Conservation (phyloP, 1,284 basidiomycete species). For the Boletus sp. region DNA sequence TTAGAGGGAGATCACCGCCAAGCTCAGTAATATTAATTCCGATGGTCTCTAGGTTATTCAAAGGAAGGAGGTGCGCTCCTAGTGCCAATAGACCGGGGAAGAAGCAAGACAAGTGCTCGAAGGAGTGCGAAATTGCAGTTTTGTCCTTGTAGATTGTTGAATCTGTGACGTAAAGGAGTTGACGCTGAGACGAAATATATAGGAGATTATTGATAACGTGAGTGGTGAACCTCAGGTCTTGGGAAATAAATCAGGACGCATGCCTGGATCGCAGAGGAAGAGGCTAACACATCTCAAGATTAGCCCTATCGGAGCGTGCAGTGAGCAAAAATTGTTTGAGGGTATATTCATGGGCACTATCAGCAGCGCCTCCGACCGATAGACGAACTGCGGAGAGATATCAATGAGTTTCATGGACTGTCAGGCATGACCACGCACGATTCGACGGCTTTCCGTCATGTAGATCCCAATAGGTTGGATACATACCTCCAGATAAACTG, state of each 20-base stretch:
- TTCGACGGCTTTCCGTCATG: constrained; percentile 38
- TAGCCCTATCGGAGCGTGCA: constrained; percentile 51
- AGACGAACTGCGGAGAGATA: constrained; percentile 37
- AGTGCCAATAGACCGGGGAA: constrained; percentile 73
- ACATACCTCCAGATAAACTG: constrained; percentile 46
- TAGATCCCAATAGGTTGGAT: constrained; percentile 50
- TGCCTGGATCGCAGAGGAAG: not conserved
- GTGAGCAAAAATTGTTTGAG: constrained; percentile 70
- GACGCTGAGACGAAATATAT: constrained; percentile 60
- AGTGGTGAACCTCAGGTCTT: constrained; percentile 61
- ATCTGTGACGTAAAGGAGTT: constrained; percentile 70
- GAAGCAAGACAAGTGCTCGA: constrained; percentile 79
- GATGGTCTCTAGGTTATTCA: constrained; percentile 44
- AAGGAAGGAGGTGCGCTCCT: constrained; percentile 58
- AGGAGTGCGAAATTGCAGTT: constrained; percentile 44
- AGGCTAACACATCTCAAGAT: constrained; percentile 60
- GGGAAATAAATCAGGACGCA: constrained; percentile 6
- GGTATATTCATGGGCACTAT: constrained; percentile 73
- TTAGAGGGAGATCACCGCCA: constrained; percentile 36
- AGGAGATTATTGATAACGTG: constrained; percentile 62
- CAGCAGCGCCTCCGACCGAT: constrained; percentile 61
- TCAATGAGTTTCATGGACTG: constrained; percentile 4
- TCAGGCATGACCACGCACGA: constrained; percentile 32
- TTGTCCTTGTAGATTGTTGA: constrained; percentile 31
- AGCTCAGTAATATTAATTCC: constrained; percentile 43